Base-by-base conservation (phyloP, 1,284 basidiomycete genomes). In the Marasmius fiardii region DNA sequence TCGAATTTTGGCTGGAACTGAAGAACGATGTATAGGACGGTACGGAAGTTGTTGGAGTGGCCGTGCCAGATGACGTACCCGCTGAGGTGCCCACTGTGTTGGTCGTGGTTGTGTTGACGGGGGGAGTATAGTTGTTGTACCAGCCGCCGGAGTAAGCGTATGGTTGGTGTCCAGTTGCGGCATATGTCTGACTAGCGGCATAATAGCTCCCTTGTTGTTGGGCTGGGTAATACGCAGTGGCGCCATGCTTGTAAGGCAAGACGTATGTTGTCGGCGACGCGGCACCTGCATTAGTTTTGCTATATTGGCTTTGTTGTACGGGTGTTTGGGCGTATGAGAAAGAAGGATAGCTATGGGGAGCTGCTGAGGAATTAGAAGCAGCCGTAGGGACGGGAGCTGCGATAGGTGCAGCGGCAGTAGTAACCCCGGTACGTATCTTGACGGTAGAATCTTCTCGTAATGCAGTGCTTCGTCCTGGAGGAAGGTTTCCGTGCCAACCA, bases 401-500 rank as follows among this genome's bases (percentile, higher is more conserved):
- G n/a, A 63, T 55, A 41, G 61, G 56, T 52, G 66, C 60, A 6
- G 67, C 62, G 11, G 74, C 61, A 12, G 73, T 65, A 12, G 77
- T 66, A 2, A 74, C 74, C 26, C 79, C 78, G 1, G 84, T 67
- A 58, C 69, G 68, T 18, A 77, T 68, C 64, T 86, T 87, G 62
- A 90, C 72, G 44, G 90, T 92, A 4, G 81, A 77, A 63, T 92
- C 84, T 66, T 92, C 90, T 21, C 83, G 80, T 14, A 90, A 76
- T 4, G 88, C 85, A 1, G 77, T 77, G 11, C 79, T 61, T 24
- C 78, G 77, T 39, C 77, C 71, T 18, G 80, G 65, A n/a, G 85
- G 82, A 3, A 92, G 76, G 1, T 85, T 91, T 28, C 90, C 90
- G 60, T 84, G 74, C 87, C 88, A 92, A 8, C 88, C 86, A 57